These are phyloP conservation scores for Furcasterigmium sp. DNA, from an alignment of 2,329 filamentous ascomycete species.

Conservation along the genomic window DNA sequence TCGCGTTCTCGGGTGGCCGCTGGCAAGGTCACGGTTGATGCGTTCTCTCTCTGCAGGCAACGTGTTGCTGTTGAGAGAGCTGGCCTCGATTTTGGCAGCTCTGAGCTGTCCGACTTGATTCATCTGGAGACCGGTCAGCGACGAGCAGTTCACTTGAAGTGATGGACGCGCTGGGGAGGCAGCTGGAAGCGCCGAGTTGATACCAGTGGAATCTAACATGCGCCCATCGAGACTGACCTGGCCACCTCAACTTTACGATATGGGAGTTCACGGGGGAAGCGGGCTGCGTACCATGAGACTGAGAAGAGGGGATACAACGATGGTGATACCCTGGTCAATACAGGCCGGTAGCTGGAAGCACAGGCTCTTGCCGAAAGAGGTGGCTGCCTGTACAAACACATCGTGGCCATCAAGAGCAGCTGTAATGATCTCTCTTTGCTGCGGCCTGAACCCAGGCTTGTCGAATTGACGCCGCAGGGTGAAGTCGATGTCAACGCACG, in stretches of 20 bases:
- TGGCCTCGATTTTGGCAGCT: conserved; percentile 70
- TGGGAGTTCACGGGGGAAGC: too few relatives aligned
- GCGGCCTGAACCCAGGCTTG: conserved; percentile 71
- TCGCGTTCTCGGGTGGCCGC: conserved; percentile 76
- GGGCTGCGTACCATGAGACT: conserved; percentile 91
- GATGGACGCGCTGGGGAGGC: too few relatives aligned
- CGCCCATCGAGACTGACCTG: too few relatives aligned
- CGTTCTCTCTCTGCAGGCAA: conserved; percentile 55
- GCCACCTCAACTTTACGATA: too few relatives aligned
- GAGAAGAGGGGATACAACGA: conserved; percentile 84
- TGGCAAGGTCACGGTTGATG: conserved; percentile 78
- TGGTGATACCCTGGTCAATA: conserved; percentile 81
- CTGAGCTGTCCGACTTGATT: conserved; percentile 85
- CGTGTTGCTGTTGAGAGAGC: conserved; percentile 83
- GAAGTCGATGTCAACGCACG: conserved; percentile 64
- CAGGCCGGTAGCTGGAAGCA: conserved; percentile 92
- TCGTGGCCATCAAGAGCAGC: conserved; percentile 78
- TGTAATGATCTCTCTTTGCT: conserved; percentile 82
- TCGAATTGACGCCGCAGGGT: conserved; percentile 69
- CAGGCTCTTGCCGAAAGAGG: conserved; percentile 86
- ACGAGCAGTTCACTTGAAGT: too few relatives aligned
- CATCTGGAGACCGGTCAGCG: conserved; percentile 47
- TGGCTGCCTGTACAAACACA: conserved; percentile 89
- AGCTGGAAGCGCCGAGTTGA: too few relatives aligned
- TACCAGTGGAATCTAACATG: too few relatives aligned